Conservation (phyloP, 2,329 filamentous ascomycete genomes). For the Plenodomus lindquistii region DNA sequence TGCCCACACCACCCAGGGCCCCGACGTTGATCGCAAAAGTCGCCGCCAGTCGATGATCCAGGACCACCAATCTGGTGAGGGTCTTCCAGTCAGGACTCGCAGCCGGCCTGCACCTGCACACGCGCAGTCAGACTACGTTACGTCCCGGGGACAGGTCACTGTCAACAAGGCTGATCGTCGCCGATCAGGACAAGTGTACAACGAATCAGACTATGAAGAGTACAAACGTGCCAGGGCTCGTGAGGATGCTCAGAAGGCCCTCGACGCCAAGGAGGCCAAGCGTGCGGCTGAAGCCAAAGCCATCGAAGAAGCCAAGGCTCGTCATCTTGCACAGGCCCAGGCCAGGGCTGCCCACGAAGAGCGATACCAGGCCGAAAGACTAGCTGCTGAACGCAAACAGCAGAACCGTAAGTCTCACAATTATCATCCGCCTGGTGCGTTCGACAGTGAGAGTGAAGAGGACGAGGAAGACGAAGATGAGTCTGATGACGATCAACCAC, state of each 20-base stretch:
- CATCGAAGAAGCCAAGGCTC: conserved; percentile 1
- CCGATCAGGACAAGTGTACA: conserved; percentile 34
- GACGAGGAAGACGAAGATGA: conserved; percentile 10
- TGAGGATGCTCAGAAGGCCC: neutral
- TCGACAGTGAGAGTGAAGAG: conserved; percentile 14
- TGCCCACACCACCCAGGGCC: conserved; percentile 29
- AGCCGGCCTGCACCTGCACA: conserved; percentile 39
- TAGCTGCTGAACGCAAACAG: conserved; percentile 12
- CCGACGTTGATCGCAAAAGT: conserved; percentile 9
- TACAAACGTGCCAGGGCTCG: conserved; percentile 3
- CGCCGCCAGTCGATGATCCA: conserved; percentile 23
- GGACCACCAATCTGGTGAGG: conserved; percentile 13
- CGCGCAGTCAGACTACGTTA: conserved; percentile 34
- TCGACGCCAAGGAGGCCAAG: neutral
- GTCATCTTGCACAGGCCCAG: conserved; percentile 1
- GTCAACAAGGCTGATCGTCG: conserved; percentile 31
- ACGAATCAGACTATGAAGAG: conserved; percentile 17
- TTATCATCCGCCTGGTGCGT: conserved; percentile 15
- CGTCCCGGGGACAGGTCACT: conserved; percentile 25
- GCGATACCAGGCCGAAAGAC: conserved; percentile 5
- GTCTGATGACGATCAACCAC: conserved; percentile 5
- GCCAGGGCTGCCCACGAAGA: conserved; percentile 6
- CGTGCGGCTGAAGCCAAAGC: neutral
- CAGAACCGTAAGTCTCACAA: conserved; percentile 17
- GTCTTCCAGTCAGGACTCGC: conserved; percentile 22